These are phyloP conservation scores for Podaxis rugospora DNA, from an alignment of 768 basidiomycete species.

Conservation along the genomic window DNA sequence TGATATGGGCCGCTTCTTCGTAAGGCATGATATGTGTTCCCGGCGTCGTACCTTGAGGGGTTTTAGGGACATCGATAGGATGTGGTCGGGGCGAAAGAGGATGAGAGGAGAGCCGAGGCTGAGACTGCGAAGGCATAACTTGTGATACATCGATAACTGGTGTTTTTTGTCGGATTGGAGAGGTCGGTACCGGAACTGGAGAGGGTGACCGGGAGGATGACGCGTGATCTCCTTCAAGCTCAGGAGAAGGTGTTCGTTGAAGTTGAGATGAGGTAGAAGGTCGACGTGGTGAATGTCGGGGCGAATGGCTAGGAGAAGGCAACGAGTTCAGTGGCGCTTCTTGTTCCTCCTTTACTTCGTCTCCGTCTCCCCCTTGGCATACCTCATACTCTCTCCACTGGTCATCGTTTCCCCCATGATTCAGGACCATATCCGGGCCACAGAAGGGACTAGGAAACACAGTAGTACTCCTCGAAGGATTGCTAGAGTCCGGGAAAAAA, in stretches of 20 bases:
- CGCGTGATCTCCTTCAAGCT: neutral
- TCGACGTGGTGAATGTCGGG: neutral
- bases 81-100: neutral
- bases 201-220: neutral
- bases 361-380: too few species aligned
- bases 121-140: neutral
- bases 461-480: neutral
- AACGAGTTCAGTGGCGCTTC: neutral
- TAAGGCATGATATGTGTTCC: neutral
- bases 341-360: neutral
- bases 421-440: neutral
- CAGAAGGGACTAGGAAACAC: neutral
- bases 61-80: neutral
- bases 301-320: neutral
- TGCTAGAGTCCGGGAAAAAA: neutral
- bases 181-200: neutral
- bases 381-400: neutral
- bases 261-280: neutral
- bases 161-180: neutral
- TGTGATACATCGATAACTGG: slow-evolving; percentile 7
- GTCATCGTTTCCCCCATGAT: neutral
- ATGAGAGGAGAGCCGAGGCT: neutral
- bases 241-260: neutral
- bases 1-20: neutral
- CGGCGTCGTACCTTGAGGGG: neutral